Evolutionary conservation across 768 basidiomycete genomes (phyloP).

Genomic region (Cystoderma amianthinum): DNA sequence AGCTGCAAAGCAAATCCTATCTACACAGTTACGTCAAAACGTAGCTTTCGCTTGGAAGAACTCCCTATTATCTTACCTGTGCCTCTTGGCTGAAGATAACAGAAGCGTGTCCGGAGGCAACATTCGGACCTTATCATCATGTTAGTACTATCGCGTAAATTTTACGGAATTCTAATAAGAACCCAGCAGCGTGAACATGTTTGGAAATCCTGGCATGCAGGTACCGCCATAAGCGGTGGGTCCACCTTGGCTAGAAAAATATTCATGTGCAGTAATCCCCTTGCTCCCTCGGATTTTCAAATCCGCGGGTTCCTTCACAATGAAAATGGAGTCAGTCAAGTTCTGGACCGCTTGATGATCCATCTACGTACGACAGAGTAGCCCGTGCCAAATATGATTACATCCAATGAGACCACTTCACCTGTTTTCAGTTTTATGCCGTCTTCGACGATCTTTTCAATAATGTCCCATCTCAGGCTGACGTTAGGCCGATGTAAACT

Average conservation of each 20-base stretch:
- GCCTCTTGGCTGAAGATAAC: slow-evolving; percentile 49
- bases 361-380: slow-evolving; percentile 34
- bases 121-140: slow-evolving; percentile 41
- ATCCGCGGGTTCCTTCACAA: slow-evolving; percentile 29
- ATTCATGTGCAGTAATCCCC: slow-evolving; percentile 34
- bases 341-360: neutral
- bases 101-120: slow-evolving; percentile 50
- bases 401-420: slow-evolving; percentile 42
- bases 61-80: slow-evolving; percentile 29
- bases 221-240: slow-evolving; percentile 47
- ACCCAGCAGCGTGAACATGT: slow-evolving; percentile 44
- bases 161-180: neutral
- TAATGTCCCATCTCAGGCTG: slow-evolving; percentile 36
- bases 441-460: slow-evolving; percentile 40
- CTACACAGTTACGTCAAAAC: slow-evolving; percentile 18
- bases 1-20: slow-evolving; percentile 42
- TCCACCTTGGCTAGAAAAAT: slow-evolving; percentile 40
- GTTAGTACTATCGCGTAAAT: neutral
- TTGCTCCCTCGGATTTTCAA: slow-evolving; percentile 33
- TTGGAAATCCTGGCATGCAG: slow-evolving; percentile 50
- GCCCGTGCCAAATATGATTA: slow-evolving; percentile 53
- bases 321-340: too few relatives aligned
- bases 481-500: slow-evolving; percentile 48
- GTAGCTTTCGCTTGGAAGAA: neutral
- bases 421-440: slow-evolving; percentile 45